These are phyloP conservation scores for Dunaliella primolecta DNA, from an alignment of 139 green algal species.

Conservation along the genomic window DNA sequence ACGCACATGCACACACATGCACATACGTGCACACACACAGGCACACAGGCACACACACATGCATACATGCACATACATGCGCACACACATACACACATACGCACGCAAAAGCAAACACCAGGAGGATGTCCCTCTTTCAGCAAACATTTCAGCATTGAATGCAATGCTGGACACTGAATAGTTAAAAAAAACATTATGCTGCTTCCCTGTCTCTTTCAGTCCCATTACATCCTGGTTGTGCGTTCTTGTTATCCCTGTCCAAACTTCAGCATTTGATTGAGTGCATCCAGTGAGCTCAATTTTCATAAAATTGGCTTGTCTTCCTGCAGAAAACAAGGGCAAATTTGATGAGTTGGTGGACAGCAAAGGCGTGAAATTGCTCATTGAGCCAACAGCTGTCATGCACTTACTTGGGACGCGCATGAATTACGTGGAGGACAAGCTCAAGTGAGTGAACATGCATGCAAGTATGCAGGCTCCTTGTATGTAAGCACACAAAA, in stretches of 20 bases:
- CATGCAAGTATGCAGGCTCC: too few species aligned
- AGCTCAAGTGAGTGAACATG: conserved; percentile 69
- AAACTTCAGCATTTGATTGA: not conserved
- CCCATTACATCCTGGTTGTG: not conserved
- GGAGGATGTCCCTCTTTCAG: not conserved
- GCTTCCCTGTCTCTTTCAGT: not conserved
- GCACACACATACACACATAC: conserved; percentile 1
- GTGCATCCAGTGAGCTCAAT: not conserved
- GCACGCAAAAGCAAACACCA: not conserved
- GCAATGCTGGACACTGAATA: too few species aligned
- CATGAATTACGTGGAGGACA: conserved; percentile 93
- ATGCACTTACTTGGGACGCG: conserved; percentile 97
- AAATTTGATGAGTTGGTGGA: conserved; percentile 98
- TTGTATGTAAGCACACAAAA: not conserved
- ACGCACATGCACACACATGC: conserved; percentile 1
- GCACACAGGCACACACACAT: not conserved
- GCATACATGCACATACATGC: not conserved
- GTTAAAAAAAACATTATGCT: too few species aligned
- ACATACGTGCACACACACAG: not conserved
- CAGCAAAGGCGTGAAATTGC: conserved; percentile 81
- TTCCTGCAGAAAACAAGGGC: conserved; percentile 65
- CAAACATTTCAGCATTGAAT: too few species aligned
- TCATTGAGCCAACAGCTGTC: conserved; percentile 93
- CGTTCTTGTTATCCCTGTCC: not conserved
- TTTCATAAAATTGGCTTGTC: not conserved